A percentile compares a stretch with the other conserved stretches of the same genome.
These are phyloP conservation scores for Acacia confusa DNA, from an alignment of 306 rosid genomes.

Conservation along the genomic window DNA sequence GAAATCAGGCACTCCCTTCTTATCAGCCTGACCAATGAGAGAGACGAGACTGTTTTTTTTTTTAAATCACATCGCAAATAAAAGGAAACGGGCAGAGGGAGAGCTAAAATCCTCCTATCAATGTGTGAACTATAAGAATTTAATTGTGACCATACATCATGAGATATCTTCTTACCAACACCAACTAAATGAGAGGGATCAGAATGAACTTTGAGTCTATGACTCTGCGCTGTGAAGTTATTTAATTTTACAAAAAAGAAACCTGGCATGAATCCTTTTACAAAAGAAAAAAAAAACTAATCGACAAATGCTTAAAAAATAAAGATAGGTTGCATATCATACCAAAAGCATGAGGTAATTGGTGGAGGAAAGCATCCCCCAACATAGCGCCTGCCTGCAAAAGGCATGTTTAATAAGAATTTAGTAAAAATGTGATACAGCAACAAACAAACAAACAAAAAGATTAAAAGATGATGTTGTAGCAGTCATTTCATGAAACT, in stretches of 20 bases:
- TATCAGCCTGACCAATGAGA: not conserved
- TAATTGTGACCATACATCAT: not conserved
- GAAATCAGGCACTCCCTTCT: not conserved
- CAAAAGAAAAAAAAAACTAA: not conserved
- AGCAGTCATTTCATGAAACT: slow-evolving; percentile 5
- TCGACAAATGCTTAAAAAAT: slow-evolving; percentile 9
- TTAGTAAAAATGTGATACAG: slow-evolving; percentile 10
- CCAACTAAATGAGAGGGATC: not conserved
- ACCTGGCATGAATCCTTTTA: not conserved
- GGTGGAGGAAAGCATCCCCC: slow-evolving; percentile 99
- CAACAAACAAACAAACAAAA: not conserved
- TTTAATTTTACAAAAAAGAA: not conserved
- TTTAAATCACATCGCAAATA: not conserved
- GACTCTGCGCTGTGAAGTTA: not conserved
- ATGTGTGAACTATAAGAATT: not conserved
- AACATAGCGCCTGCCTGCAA: slow-evolving; percentile 98
- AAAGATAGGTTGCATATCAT: slow-evolving; percentile 32
- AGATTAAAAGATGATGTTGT: not conserved
- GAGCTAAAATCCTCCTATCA: not conserved
- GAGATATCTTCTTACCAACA: slow-evolving; percentile 2
- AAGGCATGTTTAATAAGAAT: slow-evolving; percentile 25
- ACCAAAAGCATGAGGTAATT: slow-evolving; percentile 98
- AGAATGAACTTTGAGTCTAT: not conserved
- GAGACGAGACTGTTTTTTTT: no score
- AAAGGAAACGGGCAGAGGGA: not conserved